Conservation (phyloP, 164 flowering plant species). For the Dillenia suffruticosa region DNA sequence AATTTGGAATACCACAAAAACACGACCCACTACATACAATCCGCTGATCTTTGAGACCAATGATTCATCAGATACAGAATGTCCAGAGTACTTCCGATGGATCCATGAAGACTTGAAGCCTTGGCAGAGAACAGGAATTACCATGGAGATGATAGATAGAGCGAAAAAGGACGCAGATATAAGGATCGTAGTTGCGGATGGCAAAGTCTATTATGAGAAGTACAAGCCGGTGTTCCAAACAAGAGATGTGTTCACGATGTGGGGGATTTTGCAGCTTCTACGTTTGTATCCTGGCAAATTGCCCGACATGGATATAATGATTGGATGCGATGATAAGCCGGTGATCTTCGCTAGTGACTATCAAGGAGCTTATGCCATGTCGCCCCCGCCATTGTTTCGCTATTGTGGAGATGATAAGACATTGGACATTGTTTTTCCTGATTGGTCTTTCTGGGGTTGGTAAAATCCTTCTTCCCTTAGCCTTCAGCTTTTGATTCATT, state of each 20-base stretch:
- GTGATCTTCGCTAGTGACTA: constrained; percentile 7
- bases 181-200: constrained; percentile 22
- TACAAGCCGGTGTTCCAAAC: constrained; percentile 23
- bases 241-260: constrained; percentile 32
- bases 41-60: not conserved
- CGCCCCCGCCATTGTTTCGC: constrained; percentile 31
- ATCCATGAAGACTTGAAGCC: constrained; percentile 30
- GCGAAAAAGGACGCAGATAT: constrained; percentile 14
- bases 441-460: constrained; percentile 38
- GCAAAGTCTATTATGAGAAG: constrained; percentile 20
- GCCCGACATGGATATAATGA: constrained; percentile 44
- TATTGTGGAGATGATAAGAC: constrained; percentile 26
- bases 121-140: constrained; percentile 24
- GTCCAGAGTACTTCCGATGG: constrained; percentile 33
- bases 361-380: not conserved
- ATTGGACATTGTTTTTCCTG: constrained; percentile 34
- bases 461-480: constrained; percentile 1
- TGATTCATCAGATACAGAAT: not conserved
- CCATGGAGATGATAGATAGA: constrained; percentile 25
- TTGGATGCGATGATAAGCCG: constrained; percentile 34
- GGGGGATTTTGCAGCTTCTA: constrained; percentile 51
- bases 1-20: not conserved
- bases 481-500: not conserved
- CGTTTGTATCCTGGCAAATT: constrained; percentile 32
- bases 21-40: constrained; percentile 6